These are phyloP conservation scores for Amanita brunnescens DNA, from an alignment of 768 basidiomycete species.

Conservation along the genomic window DNA sequence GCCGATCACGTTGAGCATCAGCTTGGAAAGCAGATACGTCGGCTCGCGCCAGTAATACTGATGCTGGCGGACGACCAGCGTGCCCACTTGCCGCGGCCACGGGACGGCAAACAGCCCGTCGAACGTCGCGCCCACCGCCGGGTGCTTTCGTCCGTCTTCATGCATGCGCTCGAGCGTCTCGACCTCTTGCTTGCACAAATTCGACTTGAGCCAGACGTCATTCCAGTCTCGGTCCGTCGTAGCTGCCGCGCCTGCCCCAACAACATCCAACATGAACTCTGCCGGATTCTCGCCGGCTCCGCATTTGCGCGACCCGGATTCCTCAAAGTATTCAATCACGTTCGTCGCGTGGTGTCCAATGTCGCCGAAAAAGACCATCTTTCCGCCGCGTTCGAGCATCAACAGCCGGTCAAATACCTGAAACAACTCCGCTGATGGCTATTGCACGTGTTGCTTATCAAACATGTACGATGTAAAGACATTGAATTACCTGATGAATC, in stretches of 20 bases:
- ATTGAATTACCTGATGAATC: conserved; percentile 30
- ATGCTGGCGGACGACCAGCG: conserved; percentile 35
- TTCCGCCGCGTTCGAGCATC: conserved; percentile 69
- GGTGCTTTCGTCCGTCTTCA: conserved; percentile 37
- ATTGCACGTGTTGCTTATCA: conserved; percentile 23
- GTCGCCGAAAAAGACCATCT: conserved; percentile 69
- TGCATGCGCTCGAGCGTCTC: conserved; percentile 40
- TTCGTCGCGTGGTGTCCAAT: conserved; percentile 52
- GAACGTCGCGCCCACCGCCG: conserved; percentile 27
- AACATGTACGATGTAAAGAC: background rate
- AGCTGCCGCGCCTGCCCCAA: conserved; percentile 64
- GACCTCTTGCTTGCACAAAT: conserved; percentile 23
- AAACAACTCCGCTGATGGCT: conserved; percentile 82
- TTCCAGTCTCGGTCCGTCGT: conserved; percentile 47
- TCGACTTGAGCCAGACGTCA: conserved; percentile 35
- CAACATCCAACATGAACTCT: conserved; percentile 60
- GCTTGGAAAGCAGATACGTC: conserved; percentile 51
- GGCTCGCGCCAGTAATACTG: conserved; percentile 49
- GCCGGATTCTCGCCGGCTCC: conserved; percentile 68
- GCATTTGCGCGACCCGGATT: conserved; percentile 57
- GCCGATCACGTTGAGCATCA: conserved; percentile 42
- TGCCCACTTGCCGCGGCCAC: conserved; percentile 39
- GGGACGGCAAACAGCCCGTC: conserved; percentile 41
- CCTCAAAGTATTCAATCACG: conserved; percentile 71
- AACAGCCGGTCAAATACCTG: conserved; percentile 75